Conservation (phyloP, 164 flowering plant genomes). For the Tinospora cordifolia region DNA sequence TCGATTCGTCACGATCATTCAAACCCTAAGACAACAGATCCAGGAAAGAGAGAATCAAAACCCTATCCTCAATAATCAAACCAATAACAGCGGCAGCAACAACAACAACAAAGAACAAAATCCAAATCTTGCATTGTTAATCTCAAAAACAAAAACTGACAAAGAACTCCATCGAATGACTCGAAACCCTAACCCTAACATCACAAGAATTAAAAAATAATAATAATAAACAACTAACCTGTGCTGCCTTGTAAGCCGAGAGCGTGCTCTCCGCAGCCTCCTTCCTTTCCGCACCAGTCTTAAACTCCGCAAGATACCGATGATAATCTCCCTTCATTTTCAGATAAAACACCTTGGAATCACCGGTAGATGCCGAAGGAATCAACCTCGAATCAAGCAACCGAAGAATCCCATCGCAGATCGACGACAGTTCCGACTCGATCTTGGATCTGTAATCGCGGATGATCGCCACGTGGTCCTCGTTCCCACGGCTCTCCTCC, state of each 20-base stretch:
- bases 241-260: slow-evolving; percentile 67
- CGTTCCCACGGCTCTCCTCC: slow-evolving; percentile 73
- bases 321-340: slow-evolving; percentile 88
- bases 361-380: slow-evolving; percentile 49
- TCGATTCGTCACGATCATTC: neutral
- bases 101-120: neutral
- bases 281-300: slow-evolving; percentile 65
- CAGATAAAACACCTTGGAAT: slow-evolving; percentile 69
- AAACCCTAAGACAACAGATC: neutral
- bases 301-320: slow-evolving; percentile 73
- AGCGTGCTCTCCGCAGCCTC: slow-evolving; percentile 79
- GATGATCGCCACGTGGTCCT: slow-evolving; percentile 54
- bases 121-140: neutral
- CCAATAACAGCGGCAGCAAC: neutral
- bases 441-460: slow-evolving; percentile 66
- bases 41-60: neutral
- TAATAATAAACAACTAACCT: slow-evolving; percentile 48
- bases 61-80: neutral
- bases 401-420: slow-evolving; percentile 66
- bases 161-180: neutral
- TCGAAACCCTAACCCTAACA: neutral
- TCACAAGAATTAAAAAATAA: neutral
- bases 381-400: slow-evolving; percentile 55
- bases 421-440: slow-evolving; percentile 57
- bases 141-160: neutral